phyloP scores from a whole-genome alignment of 441 rosid species.

The Cnidoscolus chayamansa region DNA sequence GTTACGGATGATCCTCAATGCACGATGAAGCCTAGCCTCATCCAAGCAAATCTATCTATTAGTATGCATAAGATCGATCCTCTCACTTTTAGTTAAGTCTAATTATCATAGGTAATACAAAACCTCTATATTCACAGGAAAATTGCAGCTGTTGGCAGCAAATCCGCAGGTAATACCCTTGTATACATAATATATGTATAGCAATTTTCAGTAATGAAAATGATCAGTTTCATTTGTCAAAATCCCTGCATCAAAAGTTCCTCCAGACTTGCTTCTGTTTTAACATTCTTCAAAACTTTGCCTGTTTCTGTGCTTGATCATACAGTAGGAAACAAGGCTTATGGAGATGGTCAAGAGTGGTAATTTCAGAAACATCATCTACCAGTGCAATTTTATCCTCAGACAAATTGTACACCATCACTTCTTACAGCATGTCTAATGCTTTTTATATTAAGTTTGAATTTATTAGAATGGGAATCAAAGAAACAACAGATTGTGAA shows the following conservation, averaged over 20 bases:
- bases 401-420: neutral
- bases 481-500: neutral
- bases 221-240: neutral
- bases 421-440: neutral
- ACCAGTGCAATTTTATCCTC: neutral
- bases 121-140: neutral
- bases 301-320: neutral
- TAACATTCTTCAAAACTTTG: neutral
- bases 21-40: conserved; percentile 29
- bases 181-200: conserved; percentile 3
- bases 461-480: neutral
- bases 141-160: conserved; percentile 11
- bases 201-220: neutral
- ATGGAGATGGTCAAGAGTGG: neutral
- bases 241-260: neutral
- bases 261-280: neutral
- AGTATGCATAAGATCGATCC: conserved; percentile 3
- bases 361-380: too few species aligned
- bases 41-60: neutral
- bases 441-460: neutral
- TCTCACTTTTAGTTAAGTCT: conserved; percentile 9
- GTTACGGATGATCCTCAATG: conserved; percentile 58
- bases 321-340: neutral
- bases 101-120: neutral
- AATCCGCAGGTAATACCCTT: neutral